Evolutionary conservation across 208 protist genomes (phyloP).

Genomic region (Trypanosoma caninum): DNA sequence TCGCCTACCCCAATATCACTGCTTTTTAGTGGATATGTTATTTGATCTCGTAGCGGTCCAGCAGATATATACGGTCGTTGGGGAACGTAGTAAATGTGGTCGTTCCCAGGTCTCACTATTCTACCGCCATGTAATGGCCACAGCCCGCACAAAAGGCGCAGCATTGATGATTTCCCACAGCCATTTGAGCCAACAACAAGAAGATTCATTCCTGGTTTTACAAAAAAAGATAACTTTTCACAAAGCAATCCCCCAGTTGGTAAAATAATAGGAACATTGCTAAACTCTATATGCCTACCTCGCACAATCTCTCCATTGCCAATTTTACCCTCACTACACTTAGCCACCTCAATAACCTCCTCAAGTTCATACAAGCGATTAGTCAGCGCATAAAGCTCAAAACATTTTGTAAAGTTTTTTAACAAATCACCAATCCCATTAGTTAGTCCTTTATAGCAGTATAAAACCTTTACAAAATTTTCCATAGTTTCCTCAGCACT

Average conservation of each 20-base stretch:
- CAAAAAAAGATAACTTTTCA: conserved; percentile 61
- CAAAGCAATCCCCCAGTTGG: conserved; percentile 64
- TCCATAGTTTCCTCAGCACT: conserved; percentile 14
- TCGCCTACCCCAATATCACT: conserved; percentile 54
- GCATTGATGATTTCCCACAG: conserved; percentile 87
- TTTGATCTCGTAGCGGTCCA: conserved; percentile 84
- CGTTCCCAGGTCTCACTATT: conserved; percentile 61
- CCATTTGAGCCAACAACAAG: conserved; percentile 92
- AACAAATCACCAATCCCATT: conserved; percentile 39
- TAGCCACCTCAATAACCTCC: conserved; percentile 33
- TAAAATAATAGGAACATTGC: conserved; percentile 59
- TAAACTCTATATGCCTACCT: conserved; percentile 81
- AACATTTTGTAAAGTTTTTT: conserved; percentile 39
- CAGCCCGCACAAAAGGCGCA: conserved; percentile 78
- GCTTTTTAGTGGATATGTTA: conserved; percentile 78
- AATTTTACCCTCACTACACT: conserved; percentile 16
- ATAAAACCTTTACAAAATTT: conserved; percentile 28
- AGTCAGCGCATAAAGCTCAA: conserved; percentile 52
- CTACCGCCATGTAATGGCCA: conserved; percentile 68
- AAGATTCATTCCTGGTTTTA: conserved; percentile 80
- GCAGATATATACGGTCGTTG: conserved; percentile 83
- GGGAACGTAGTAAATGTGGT: conserved; percentile 86
- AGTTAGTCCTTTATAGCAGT: conserved; percentile 46
- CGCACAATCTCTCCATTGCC: conserved; percentile 31
- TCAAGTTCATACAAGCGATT: conserved; percentile 47